Evolutionary conservation across 2,329 filamentous ascomycete species (phyloP), one percentile per base, ranked within the genome.

Genomic region (Monosporascus sp.): DNA sequence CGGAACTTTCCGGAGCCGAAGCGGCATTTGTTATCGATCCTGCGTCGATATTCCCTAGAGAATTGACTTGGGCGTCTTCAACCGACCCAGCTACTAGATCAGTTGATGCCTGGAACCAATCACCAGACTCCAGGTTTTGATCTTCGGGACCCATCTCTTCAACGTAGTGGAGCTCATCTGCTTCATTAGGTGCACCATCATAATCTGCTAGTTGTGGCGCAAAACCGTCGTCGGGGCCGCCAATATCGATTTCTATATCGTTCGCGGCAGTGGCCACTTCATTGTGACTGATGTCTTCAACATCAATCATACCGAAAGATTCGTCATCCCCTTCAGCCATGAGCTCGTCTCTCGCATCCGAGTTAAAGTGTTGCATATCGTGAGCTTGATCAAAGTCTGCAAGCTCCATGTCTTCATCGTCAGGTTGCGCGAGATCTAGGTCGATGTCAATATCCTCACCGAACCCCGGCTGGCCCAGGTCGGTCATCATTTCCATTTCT

Each of bases 361-460:
- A 59, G 53, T 66, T 66, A 51, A 65, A 66, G n/a, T 64, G 61
- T 7, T 64, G 58, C 22, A 64, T 60, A 34, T 66, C 65, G 26
- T 63, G 60, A 5, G 53, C 48, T 52, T 63, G 59, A 31, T 68
- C 65, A 44, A 64, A 67, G 50, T 69, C 67, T 41, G 57, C 66
- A 11, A 69, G 61, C 26, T 67, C 66, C 52, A 69, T 60, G 20
- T 68, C 66, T 56, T 68, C 66, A 49, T 69, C 66, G 47, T 69
- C 67, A 31, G 58, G 56, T 38, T 66, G 62, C n/a, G 61, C 59
- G 49, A 68, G 66, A 59, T 69, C 66, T 48, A 69, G 55, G 56
- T 69, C 67, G 54, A 69, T 68, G 51, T 69, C 67, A 55, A 69
- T 69, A 46, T 69, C 67, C 50, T 69, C 66, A 20, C 52, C 61